A percentile compares a stretch with the other conserved stretches of the same genome.
These are phyloP conservation scores for Exophiala sp. DNA, from an alignment of 2,329 filamentous ascomycete species.

Conservation along the genomic window DNA sequence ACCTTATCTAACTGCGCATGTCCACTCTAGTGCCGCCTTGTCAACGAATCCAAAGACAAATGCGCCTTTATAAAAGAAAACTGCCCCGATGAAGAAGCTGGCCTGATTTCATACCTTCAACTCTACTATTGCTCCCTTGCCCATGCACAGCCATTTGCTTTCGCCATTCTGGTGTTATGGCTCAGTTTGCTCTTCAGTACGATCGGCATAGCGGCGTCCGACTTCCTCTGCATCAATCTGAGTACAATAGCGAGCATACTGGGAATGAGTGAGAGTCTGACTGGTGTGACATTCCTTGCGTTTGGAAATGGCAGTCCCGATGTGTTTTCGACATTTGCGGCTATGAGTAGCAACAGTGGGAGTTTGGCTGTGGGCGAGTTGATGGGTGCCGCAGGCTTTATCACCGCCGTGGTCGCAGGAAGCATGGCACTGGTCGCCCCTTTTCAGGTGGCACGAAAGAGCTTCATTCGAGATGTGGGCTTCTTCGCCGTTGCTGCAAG, in stretches of 20 bases:
- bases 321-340: constrained; percentile 97
- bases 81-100: constrained; percentile 85
- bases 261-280: constrained; percentile 91
- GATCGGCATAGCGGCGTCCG: constrained; percentile 94
- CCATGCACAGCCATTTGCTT: constrained; percentile 69
- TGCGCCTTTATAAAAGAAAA: constrained; percentile 81
- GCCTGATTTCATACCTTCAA: constrained; percentile 80
- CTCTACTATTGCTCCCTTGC: constrained; percentile 84
- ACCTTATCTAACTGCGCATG: constrained; percentile 9
- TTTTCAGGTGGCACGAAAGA: constrained; percentile 83
- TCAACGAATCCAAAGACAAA: constrained; percentile 73
- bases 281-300: constrained; percentile 91
- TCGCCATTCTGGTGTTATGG: constrained; percentile 75
- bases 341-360: constrained; percentile 96
- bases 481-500: constrained; percentile 86
- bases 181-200: constrained; percentile 88
- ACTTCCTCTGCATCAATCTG: constrained; percentile 97
- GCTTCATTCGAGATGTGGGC: constrained; percentile 84
- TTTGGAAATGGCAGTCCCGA: constrained; percentile 98
- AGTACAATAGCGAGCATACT: constrained; percentile 86
- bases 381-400: constrained; percentile 92
- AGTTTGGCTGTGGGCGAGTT: constrained; percentile 93
- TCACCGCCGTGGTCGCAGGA: constrained; percentile 91
- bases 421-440: constrained; percentile 97
- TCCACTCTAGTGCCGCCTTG: constrained; percentile 64